Evolutionary conservation across 2,329 filamentous ascomycete genomes (phyloP).

Genomic region (Stachybotrys elegans): DNA sequence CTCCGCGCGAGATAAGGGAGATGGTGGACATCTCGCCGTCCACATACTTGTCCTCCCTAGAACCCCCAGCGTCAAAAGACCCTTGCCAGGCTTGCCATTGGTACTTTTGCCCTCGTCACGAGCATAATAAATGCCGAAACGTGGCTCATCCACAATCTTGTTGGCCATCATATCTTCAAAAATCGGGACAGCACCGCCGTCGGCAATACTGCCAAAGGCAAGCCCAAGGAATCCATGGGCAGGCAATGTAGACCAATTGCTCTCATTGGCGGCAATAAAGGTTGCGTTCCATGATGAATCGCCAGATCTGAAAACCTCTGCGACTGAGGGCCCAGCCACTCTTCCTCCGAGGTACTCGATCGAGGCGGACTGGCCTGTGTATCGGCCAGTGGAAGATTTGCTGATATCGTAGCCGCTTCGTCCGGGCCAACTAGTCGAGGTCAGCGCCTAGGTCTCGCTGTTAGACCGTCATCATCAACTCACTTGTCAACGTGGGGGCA

Average conservation of each 20-base stretch:
- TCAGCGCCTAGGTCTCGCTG: neutral
- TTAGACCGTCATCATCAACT: neutral
- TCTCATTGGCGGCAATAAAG: conserved; percentile 24
- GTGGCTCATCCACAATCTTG: conserved; percentile 22
- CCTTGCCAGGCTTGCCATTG: conserved; percentile 13
- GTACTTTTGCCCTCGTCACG: conserved; percentile 6
- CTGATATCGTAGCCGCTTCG: conserved; percentile 20
- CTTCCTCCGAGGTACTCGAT: conserved; percentile 27
- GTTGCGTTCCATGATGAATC: conserved; percentile 18
- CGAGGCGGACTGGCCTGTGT: conserved; percentile 12
- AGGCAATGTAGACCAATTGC: conserved; percentile 20
- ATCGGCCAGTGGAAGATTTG: conserved; percentile 18
- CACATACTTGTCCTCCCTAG: conserved; percentile 22
- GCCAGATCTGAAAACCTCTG: conserved; percentile 18
- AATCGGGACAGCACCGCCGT: conserved; percentile 21
- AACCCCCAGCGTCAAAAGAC: conserved; percentile 25
- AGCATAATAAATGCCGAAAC: conserved; percentile 26
- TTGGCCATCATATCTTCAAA: conserved; percentile 25
- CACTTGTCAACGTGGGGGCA: conserved; percentile 20
- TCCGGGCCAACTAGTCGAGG: conserved; percentile 12
- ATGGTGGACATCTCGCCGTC: conserved; percentile 16
- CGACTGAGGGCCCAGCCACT: conserved; percentile 17
- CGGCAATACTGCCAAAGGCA: conserved; percentile 24
- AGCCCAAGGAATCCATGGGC: conserved; percentile 30
- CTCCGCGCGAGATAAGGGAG: conserved; percentile 7